These are phyloP conservation scores for Chaetomium fimeti DNA, from an alignment of 495 filamentous ascomycete genomes.

Conservation along the genomic window DNA sequence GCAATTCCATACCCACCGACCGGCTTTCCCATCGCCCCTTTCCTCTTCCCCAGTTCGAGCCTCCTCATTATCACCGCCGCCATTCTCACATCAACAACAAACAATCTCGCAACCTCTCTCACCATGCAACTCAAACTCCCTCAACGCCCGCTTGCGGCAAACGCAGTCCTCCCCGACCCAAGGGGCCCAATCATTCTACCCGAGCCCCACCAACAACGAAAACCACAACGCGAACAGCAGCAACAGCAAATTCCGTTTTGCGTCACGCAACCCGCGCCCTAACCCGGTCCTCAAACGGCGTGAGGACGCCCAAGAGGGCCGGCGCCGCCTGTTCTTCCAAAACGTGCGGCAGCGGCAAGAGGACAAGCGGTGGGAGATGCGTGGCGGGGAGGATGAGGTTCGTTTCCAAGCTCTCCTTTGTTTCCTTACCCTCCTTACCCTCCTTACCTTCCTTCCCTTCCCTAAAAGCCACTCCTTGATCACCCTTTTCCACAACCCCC, in stretches of 20 bases:
- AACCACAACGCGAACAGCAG: background rate
- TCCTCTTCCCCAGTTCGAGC: slow-evolving; percentile 22
- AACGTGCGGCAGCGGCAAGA: slow-evolving; percentile 72
- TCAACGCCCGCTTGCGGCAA: background rate
- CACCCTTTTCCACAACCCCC: too few relatives aligned
- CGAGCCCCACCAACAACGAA: background rate
- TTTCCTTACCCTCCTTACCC: too few relatives aligned
- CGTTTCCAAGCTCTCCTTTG: slow-evolving; percentile 14
- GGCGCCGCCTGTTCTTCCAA: slow-evolving; percentile 68
- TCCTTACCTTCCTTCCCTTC: too few relatives aligned
- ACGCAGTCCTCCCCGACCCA: slow-evolving; percentile 24
- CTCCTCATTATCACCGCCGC: slow-evolving; percentile 11
- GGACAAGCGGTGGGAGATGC: slow-evolving; percentile 60
- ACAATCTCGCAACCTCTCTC: slow-evolving; percentile 4
- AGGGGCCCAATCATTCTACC: background rate
- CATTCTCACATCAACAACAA: background rate
- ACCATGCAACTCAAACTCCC: slow-evolving; percentile 9
- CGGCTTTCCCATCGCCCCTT: slow-evolving; percentile 22
- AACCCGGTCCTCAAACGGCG: slow-evolving; percentile 29
- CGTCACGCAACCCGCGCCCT: slow-evolving; percentile 23
- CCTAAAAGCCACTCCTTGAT: too few relatives aligned
- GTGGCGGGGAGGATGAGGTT: slow-evolving; percentile 79
- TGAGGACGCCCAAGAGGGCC: slow-evolving; percentile 43
- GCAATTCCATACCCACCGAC: slow-evolving; percentile 5
- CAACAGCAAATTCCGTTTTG: slow-evolving; percentile 28